Conservation (phyloP, 441 rosid species). For the Rhodomyrtus psidioides region DNA sequence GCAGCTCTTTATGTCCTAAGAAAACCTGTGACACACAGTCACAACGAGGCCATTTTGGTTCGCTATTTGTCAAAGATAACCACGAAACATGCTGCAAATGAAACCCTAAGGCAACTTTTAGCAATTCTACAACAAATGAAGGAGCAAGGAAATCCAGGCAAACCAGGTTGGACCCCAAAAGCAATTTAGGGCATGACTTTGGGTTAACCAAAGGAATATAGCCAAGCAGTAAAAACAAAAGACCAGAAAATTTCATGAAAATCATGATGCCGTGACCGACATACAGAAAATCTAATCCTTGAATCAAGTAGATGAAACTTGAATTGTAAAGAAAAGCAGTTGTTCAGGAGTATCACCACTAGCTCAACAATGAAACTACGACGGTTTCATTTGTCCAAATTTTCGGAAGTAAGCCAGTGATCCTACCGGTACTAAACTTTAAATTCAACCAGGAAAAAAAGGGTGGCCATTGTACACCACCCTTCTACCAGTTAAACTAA, state of each 20-base stretch:
- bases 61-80: neutral
- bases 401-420: neutral
- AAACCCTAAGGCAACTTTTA: neutral
- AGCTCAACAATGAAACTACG: neutral
- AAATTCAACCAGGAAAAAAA: neutral
- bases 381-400: neutral
- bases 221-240: neutral
- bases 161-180: neutral
- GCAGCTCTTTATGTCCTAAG: conserved; percentile 65
- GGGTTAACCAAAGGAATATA: neutral
- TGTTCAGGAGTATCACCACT: neutral
- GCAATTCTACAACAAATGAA: neutral
- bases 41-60: neutral
- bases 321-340: neutral
- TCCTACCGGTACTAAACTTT: neutral
- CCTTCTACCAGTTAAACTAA: neutral
- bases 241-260: neutral
- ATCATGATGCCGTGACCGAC: neutral
- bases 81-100: neutral
- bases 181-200: neutral
- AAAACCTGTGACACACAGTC: conserved; percentile 40
- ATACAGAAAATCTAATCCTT: neutral
- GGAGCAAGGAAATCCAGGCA: neutral
- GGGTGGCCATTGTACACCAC: neutral
- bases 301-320: neutral